Base-by-base conservation (phyloP, 2,329 filamentous ascomycete genomes). In the Stachybotrys chlorohalonatus region DNA sequence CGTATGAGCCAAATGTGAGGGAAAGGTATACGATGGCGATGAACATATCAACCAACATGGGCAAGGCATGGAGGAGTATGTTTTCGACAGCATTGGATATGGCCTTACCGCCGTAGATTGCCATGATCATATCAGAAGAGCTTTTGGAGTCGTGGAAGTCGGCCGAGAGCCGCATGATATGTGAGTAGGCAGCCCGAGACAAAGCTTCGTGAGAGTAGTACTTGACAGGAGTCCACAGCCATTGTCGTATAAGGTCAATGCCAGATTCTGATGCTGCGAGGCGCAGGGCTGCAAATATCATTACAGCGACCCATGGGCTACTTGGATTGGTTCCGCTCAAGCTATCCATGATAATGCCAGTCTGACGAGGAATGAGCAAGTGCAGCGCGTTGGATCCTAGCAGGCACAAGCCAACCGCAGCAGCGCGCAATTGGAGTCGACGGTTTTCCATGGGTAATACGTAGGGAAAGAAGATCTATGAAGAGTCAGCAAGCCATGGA, bases 331-430 rank as follows among this genome's bases (percentile, higher is more conserved):
- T 67, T 8, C 76, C 73, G 32, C 77, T 77, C 24, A 95, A 72
- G 57, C 81, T 81, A 63, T 94, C 83, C 59, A 89, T 85, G 58
- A 95, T 84, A 55, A 89, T 83, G 59, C 90, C 90, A 36, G 93
- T 82, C 65, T 94, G 89, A 17, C 87, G 81, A n/a, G 90, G 90
- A 36, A 90, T 83, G 47, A 95, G 72, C 13, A 95, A 75, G 61
- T 91, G 89, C 52, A 95, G 74, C 6, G 81, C 81, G 59, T 92
- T 90, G 54, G 85, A 81, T 52, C 77, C 73, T n/a, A 91, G 67
- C 24, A 94, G 75, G 60, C 87, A 87, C 1, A 88, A 48, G 0
- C 80, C 79, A 49, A 94, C 85, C 5, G 88, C 75, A 11, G 80
- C 72, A 17, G 88, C 81, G 53, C 85, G 84, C 16, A 87, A 67